These are phyloP conservation scores for Neodidymelliopsis sp. DNA, from an alignment of 2,329 filamentous ascomycete genomes.

Conservation along the genomic window DNA sequence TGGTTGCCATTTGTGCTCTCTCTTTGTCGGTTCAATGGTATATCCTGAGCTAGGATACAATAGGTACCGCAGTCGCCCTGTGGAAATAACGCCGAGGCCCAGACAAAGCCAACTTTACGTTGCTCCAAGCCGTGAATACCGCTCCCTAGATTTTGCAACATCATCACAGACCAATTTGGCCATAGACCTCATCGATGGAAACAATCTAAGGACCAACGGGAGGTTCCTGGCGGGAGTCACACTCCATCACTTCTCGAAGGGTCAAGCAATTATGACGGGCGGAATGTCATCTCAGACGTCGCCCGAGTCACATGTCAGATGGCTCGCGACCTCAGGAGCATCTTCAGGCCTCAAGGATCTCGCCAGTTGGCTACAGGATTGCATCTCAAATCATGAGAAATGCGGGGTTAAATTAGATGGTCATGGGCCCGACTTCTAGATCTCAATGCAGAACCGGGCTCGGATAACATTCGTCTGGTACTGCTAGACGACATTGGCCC, in stretches of 20 bases:
- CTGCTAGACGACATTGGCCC: neutral
- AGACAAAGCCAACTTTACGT: too few relatives aligned
- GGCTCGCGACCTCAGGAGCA: neutral
- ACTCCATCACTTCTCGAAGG: too few relatives aligned
- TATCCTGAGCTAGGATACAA: too few relatives aligned
- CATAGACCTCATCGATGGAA: too few relatives aligned
- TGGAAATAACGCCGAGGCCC: too few relatives aligned
- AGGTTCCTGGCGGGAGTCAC: too few relatives aligned
- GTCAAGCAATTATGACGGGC: too few relatives aligned
- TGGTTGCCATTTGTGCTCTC: conserved; percentile 1
- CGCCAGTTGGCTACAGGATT: neutral
- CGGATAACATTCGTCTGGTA: neutral
- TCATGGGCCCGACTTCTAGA: neutral
- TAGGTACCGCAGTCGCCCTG: too few relatives aligned
- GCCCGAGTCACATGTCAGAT: neutral
- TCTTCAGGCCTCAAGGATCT: neutral
- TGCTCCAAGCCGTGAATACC: too few relatives aligned
- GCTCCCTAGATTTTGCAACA: too few relatives aligned
- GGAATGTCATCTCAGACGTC: neutral
- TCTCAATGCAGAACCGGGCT: neutral
- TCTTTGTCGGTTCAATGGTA: neutral
- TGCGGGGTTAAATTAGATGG: neutral
- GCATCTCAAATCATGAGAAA: neutral
- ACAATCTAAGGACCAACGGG: too few relatives aligned
- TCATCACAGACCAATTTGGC: too few relatives aligned